Conservation (phyloP, 306 rosid species). For the Herpetospermum pedunculosum region DNA sequence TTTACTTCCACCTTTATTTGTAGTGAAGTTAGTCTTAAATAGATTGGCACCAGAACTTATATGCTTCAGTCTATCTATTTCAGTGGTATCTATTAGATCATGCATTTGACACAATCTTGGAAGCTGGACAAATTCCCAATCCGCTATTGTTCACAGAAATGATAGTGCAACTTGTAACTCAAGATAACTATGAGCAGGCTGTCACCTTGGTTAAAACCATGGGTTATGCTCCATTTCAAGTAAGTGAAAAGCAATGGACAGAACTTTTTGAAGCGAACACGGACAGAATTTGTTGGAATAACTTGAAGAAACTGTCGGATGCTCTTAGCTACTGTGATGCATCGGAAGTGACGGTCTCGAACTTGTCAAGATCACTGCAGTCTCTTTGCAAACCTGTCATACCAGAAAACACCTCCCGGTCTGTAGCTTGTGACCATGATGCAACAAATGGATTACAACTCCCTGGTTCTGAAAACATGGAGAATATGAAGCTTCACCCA, state of each 20-base stretch:
- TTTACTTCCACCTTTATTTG: background rate
- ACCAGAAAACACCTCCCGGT: background rate
- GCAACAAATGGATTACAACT: background rate
- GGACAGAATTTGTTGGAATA: conserved; percentile 32
- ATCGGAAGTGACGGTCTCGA: conserved; percentile 59
- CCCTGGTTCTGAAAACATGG: background rate
- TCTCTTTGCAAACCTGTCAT: conserved; percentile 21
- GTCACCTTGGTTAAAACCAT: conserved; percentile 42
- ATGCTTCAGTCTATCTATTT: conserved; percentile 7
- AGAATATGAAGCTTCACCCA: background rate
- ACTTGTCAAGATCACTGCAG: conserved; percentile 49
- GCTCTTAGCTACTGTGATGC: conserved; percentile 35
- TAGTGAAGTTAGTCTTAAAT: background rate
- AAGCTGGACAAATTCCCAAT: conserved; percentile 68
- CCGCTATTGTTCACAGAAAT: conserved; percentile 45
- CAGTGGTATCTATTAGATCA: conserved; percentile 79
- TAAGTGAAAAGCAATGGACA: conserved; percentile 66
- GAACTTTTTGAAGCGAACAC: conserved; percentile 37
- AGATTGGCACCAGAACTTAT: background rate
- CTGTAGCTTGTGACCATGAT: background rate
- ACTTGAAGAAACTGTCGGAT: conserved; percentile 32
- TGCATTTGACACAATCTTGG: conserved; percentile 66
- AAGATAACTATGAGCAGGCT: conserved; percentile 45
- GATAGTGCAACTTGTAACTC: conserved; percentile 50
- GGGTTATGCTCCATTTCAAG: conserved; percentile 76